Evolutionary conservation across 768 basidiomycete species (phyloP), one percentile per base, ranked within the genome.

Genomic region (Suillus subluteus): DNA sequence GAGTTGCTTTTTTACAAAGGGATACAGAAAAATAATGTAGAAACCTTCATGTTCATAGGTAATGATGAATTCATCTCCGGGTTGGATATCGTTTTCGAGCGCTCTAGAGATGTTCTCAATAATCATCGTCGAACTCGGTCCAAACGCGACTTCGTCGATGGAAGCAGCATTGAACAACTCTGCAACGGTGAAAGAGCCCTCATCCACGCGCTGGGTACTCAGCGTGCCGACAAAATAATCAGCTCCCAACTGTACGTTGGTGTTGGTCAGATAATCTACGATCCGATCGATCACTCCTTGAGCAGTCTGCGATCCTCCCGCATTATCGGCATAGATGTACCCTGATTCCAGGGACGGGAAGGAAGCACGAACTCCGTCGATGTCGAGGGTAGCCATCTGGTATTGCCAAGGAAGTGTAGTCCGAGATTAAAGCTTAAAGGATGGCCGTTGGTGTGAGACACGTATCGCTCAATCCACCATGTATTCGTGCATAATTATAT

Each of bases 21-120:
- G 30, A 15, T 5, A 30, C 40, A 61, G 30, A 43, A 43, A 18
- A 43, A 2, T 12, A 61, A 21, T 3, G 13, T 4, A 65, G 79
- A 35, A 46, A 92, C 91, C 87, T 82, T 95, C 92, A 68, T 95
- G 92, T 72, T 94, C 92, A 1, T 85, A 86, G 0, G 90, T 91
- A n/a, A 93, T 73, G 63, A 95, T 87, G 65, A 94, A 87, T 75
- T 94, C 92, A 66, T 93, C 92, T 4, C 85, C 89, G 1, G 78
- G 67, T 43, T 82, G 72, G 35, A 93, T 80, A 62, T 83, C 83
- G 0, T 69, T 71, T 41, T 90, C 90, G 64, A 93, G 72, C 0
- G 86, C 85, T 6, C 90, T 79, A 0, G 91, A 82, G 0, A 93
- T 81, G 71, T 92, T 92, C 73, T 90, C 91, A 30, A 91, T 69